A percentile compares a stretch with the other conserved stretches of the same genome.
Evolutionary conservation across 2,329 filamentous ascomycete genomes (phyloP).

Genomic region (Penicillium capsulatum): DNA sequence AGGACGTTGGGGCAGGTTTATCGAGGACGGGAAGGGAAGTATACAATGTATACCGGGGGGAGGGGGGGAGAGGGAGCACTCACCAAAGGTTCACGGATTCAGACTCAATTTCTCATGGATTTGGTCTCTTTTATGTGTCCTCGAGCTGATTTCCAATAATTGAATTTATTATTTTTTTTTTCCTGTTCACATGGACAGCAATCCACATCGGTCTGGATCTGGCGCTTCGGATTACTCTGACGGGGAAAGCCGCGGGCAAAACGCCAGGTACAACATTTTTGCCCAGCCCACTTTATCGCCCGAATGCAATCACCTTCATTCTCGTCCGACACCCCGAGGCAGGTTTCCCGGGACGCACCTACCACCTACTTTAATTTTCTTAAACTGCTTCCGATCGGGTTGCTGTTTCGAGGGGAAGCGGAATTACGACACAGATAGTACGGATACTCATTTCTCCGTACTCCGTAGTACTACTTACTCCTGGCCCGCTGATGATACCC

Average conservation of each 20-base stretch:
- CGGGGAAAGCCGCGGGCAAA: slow-evolving; percentile 22
- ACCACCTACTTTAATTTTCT: slow-evolving; percentile 9
- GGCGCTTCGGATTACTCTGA: slow-evolving; percentile 31
- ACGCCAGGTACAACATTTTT: slow-evolving; percentile 17
- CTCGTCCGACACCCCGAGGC: slow-evolving; percentile 9
- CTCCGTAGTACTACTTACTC: no score
- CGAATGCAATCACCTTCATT: slow-evolving; percentile 13
- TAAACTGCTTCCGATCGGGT: no score
- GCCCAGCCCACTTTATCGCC: slow-evolving; percentile 11
- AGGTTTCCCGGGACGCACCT: slow-evolving; percentile 12
- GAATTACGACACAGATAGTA: no score
- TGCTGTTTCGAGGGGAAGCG: no score
- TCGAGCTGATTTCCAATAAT: background rate
- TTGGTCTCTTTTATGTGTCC: no score
- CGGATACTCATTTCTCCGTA: no score
- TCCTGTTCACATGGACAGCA: background rate
- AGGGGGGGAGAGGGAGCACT: background rate
- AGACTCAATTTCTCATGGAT: background rate
- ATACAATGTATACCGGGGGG: background rate
- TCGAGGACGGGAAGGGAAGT: no score
- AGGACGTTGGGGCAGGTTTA: no score
- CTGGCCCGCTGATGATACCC: no score
- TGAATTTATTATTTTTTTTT: background rate
- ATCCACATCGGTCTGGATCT: background rate
- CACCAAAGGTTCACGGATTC: background rate